Evolutionary conservation across 257 asterid genomes (phyloP).

Genomic region (Gentiana straminea): DNA sequence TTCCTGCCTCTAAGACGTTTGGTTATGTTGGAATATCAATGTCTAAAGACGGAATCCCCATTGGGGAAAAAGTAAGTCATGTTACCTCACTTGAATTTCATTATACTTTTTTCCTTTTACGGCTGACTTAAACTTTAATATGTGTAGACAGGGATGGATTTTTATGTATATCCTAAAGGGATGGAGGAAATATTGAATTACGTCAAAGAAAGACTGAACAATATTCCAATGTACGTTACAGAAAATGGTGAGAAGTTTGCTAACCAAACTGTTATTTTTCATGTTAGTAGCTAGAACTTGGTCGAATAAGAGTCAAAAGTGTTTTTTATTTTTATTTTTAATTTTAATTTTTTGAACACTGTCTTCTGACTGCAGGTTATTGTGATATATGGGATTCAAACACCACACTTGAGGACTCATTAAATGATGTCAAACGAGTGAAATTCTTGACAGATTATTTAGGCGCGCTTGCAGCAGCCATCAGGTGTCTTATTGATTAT

Average conservation of each 20-base stretch:
- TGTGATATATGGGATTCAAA: too few species aligned
- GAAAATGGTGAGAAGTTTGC: conserved; percentile 33
- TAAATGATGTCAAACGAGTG: too few species aligned
- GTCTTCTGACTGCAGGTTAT: too few species aligned
- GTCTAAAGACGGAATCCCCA: neutral
- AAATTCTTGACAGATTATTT: too few species aligned
- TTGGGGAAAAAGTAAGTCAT: conserved; percentile 4
- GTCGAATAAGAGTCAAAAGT: too few species aligned
- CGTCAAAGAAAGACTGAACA: conserved; percentile 41
- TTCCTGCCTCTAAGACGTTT: conserved; percentile 8
- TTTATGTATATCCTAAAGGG: conserved; percentile 1
- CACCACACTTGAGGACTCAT: too few species aligned
- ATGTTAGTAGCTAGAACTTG: too few species aligned
- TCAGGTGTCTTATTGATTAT: too few species aligned
- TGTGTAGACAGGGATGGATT: conserved; percentile 17
- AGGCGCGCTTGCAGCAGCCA: too few species aligned
- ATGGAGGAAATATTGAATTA: conserved; percentile 20
- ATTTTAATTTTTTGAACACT: too few species aligned
- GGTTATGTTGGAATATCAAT: neutral
- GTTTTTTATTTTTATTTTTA: too few species aligned
- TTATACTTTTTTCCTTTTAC: neutral
- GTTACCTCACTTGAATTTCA: neutral
- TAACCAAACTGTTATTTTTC: too few species aligned
- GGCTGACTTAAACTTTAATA: neutral
- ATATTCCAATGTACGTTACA: conserved; percentile 37